phyloP scores from a whole-genome alignment of 1,139 yeast genomes.

The Yamadazyma taylorii region DNA sequence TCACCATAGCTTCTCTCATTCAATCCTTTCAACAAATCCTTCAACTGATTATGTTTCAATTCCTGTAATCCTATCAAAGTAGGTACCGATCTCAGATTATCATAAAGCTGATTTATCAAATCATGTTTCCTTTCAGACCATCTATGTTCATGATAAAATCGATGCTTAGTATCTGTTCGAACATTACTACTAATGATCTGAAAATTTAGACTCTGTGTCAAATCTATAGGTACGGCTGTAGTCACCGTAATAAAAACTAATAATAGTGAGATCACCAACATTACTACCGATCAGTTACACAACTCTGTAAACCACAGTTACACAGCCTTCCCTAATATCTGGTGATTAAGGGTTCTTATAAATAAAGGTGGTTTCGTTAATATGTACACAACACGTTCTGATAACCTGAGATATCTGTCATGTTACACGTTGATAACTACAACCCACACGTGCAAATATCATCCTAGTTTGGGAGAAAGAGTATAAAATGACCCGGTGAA shows the following conservation, averaged over 20 bases:
- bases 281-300: not conserved
- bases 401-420: too few relatives aligned
- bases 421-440: too few relatives aligned
- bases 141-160: conserved; percentile 23
- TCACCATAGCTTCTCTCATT: conserved; percentile 17
- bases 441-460: too few relatives aligned
- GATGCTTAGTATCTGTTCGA: conserved; percentile 20
- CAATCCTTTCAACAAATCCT: conserved; percentile 21
- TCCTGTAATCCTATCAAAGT: conserved; percentile 32
- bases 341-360: too few relatives aligned
- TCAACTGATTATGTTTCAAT: conserved; percentile 25
- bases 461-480: too few relatives aligned
- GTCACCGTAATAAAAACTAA: not conserved
- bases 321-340: too few relatives aligned
- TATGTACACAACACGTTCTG: too few relatives aligned
- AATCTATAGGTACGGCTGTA: conserved; percentile 1
- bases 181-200: conserved; percentile 22
- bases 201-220: conserved; percentile 7
- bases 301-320: too few relatives aligned
- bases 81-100: conserved; percentile 16
- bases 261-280: not conserved
- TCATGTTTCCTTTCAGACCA: conserved; percentile 25
- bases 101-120: conserved; percentile 16
- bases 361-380: too few relatives aligned
- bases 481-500: too few relatives aligned